Evolutionary conservation across 805 yeast species (phyloP), one percentile per base, ranked within the genome.

Genomic region (Kodamaea nitidulidarum): DNA sequence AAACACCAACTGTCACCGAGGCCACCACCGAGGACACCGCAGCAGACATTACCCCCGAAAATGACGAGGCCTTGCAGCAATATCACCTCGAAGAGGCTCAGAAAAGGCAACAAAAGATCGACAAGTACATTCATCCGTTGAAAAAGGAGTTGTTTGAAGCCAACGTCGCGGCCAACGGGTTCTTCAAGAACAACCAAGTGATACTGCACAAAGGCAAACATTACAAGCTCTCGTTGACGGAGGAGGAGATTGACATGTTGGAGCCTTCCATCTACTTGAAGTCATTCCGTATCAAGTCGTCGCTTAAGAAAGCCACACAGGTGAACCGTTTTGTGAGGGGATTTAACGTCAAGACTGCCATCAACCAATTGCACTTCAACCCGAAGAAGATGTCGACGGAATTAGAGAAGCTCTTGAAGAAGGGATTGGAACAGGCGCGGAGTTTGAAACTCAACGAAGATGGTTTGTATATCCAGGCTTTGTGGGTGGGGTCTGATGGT

Each of bases 401-500:
- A 47, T 73, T 88, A 40, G 90, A 81, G 37, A 84, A 79, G 45
- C 65, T 90, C 62, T 71, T 91, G 45, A 78, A 80, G 52, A 69
- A 76, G 36, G 95, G 95, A 7, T 54, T 86, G 24, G 71, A 76
- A 34, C 88, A 86, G 53, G 88, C 90, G 15, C 66, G 75, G 41
- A 67, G 65, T 28, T 60, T 83, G 47, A 79, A 80, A 2, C 61
- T 84, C 44, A 63, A 80, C 44, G 74, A 78, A 16, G 75, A 81
- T 43, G 75, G 75, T 27, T 59, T 88, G 31, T 86, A 82, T 52
- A 75, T 91, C 41, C 77, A 81, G 32, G 85, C 85, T 54, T 78
- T 88, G 43, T 91, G 97, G 97, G 80, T 80, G 18, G 97, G 96
- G 30, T 80, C 88, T 41, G 98, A 91, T 60, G 96, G 95, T 15